Evolutionary conservation across 345 rosid species (phyloP).

Genomic region (Populus davidiana): DNA sequence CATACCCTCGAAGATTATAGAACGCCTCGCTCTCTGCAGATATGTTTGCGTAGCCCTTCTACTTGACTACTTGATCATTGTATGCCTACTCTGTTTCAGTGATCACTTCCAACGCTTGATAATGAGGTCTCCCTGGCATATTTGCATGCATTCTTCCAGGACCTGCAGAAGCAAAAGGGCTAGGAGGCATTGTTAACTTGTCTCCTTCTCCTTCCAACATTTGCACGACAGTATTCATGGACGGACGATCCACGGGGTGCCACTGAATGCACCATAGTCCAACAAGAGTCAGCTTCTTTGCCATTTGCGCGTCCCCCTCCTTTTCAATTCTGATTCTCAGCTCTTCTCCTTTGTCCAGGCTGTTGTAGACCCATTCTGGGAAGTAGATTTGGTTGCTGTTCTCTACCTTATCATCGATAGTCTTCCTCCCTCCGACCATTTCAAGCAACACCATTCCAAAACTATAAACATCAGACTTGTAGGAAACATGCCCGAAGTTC

Average conservation of each 20-base stretch:
- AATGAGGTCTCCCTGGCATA: background rate
- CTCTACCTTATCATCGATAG: background rate
- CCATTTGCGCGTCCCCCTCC: conserved; percentile 1
- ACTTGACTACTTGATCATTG: background rate
- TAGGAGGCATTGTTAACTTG: conserved; percentile 9
- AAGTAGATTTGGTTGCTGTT: background rate
- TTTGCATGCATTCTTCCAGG: background rate
- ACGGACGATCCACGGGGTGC: conserved; percentile 15
- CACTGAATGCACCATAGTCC: conserved; percentile 21
- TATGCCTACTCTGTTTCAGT: conserved; percentile 1
- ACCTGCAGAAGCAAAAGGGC: background rate
- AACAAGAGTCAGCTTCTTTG: conserved; percentile 9
- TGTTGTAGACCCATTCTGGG: conserved; percentile 17
- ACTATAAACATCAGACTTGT: conserved; percentile 18
- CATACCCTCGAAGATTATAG: no score
- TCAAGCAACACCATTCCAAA: conserved; percentile 15
- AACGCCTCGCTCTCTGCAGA: no score
- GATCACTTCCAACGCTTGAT: conserved; percentile 5
- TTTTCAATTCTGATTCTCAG: background rate
- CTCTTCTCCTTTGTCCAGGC: conserved; percentile 13
- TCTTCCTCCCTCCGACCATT: conserved; percentile 13
- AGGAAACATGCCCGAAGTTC: conserved; percentile 16
- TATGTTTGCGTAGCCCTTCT: no score
- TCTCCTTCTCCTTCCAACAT: conserved; percentile 13
- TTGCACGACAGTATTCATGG: conserved; percentile 9